Base-by-base conservation (phyloP, 306 rosid genomes). In the Psophocarpus tetragonolobus region DNA sequence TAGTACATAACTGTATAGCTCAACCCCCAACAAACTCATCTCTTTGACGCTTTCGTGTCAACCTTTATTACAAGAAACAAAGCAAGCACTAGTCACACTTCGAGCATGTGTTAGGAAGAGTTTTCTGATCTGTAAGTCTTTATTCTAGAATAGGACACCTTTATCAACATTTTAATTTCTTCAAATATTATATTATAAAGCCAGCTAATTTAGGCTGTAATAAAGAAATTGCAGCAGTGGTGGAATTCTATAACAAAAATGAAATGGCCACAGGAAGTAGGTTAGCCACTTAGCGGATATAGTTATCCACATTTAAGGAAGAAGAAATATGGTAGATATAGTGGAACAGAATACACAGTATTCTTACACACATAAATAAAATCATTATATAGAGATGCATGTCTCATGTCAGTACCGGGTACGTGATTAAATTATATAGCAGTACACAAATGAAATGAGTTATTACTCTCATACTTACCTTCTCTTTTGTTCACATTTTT, bases 11-110 rank as follows among this genome's bases (percentile, higher is more conserved):
- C 67, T 30, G n/a, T n/a, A n/a, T n/a, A 18, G 38, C 85, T 71
- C 97, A 91, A 91, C 97, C 72, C 89, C 97, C 92, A 91, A 84
- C 94, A 86, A 87, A 86, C 90, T 75, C 24, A 53, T 74, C 51
- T 71, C 69, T 64, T 35, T 15, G 72, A 24, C 33, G 20, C 4
- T 78, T 85, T 66, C 74, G 80, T 82, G 79, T 78, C 73, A 66
- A 75, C 68, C 83, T 84, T 87, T 77, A 83, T 81, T 71, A n/a
- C 84, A 26, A 32, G 69, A 77, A 60, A 76, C 68, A 78, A 74
- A 65, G 77, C 45, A 74, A 74, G 72, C 8, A 71, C 23, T 33
- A n/a, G 77, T 86, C 89, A 82, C 89, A 80, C 76, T 17, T 29
- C 75, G 79, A 48, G 87, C 84, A 78, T 82, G 88, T 72, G 73